Evolutionary conservation across 345 rosid species (phyloP).

Genomic region (Rhizophora mangle): DNA sequence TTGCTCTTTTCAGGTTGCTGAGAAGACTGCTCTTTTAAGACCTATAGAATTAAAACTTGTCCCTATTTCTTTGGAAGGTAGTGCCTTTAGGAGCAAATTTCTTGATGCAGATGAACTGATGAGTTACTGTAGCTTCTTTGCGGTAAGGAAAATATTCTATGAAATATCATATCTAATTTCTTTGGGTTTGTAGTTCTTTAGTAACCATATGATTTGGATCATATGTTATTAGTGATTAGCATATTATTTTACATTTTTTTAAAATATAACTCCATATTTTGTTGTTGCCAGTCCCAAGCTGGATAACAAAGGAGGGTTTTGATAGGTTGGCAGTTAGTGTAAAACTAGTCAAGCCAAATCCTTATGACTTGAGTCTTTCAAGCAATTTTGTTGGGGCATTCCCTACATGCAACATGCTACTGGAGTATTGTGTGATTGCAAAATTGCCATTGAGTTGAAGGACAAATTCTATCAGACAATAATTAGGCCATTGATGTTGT

Average conservation of each 20-base stretch:
- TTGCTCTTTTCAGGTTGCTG: conserved; percentile 64
- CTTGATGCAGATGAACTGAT: conserved; percentile 86
- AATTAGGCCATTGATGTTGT: no score
- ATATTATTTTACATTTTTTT: not conserved
- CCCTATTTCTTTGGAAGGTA: conserved; percentile 87
- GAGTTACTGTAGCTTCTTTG: conserved; percentile 85
- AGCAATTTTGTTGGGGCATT: no score
- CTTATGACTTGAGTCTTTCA: no score
- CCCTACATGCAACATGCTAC: no score
- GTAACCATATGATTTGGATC: not conserved
- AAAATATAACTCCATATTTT: not conserved
- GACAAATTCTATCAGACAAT: no score
- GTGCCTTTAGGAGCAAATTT: conserved; percentile 92
- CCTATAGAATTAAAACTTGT: conserved; percentile 88
- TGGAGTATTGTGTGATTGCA: no score
- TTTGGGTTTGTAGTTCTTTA: not conserved
- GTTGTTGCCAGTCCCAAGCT: not conserved
- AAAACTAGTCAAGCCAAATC: no score
- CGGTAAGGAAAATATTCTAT: conserved; percentile 50
- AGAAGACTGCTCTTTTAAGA: conserved; percentile 80
- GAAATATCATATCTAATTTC: conserved; percentile 1
- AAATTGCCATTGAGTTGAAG: no score
- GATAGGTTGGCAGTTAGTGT: no score
- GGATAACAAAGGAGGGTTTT: not conserved
- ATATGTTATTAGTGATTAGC: no score